phyloP scores from a whole-genome alignment of 495 filamentous ascomycete genomes.

The Niebla homalea region DNA sequence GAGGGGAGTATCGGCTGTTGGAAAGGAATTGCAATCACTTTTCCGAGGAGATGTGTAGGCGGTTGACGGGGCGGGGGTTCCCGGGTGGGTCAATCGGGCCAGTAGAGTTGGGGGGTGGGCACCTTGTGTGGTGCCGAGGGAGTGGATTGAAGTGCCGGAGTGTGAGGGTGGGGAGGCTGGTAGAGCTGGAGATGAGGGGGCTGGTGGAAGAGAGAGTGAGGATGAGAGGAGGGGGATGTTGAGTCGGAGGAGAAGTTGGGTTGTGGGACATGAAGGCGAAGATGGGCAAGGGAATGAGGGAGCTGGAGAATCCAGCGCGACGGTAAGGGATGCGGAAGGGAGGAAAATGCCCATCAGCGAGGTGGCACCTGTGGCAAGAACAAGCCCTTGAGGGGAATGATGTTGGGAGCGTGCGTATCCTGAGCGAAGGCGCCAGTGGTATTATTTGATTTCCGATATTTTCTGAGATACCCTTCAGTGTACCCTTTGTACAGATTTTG shows the following conservation, averaged over 20 bases:
- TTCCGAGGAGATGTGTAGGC: constrained; percentile 52
- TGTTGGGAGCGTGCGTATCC: neutral
- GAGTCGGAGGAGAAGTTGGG: constrained; percentile 71
- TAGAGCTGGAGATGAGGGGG: constrained; percentile 97
- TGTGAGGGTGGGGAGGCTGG: constrained; percentile 85
- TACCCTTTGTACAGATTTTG: too few species aligned
- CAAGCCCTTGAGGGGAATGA: neutral
- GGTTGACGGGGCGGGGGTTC: constrained; percentile 51
- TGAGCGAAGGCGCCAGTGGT: constrained; percentile 4
- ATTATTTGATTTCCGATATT: too few species aligned
- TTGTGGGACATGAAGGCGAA: constrained; percentile 66
- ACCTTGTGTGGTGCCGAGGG: constrained; percentile 64
- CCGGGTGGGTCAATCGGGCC: constrained; percentile 64
- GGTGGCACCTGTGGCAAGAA: constrained; percentile 24
- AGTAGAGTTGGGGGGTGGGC: constrained; percentile 61
- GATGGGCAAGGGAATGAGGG: constrained; percentile 28
- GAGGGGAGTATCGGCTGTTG: constrained; percentile 60
- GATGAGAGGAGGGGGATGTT: constrained; percentile 74
- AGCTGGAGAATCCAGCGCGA: constrained; percentile 21
- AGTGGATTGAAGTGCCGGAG: constrained; percentile 71
- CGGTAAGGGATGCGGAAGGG: constrained; percentile 24
- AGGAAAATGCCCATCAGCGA: constrained; percentile 29
- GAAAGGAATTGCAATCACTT: constrained; percentile 78
- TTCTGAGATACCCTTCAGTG: too few species aligned
- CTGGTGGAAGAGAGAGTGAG: constrained; percentile 86